Percentiles rank a stretch among this genome's conserved stretches.
phyloP scores from a whole-genome alignment of 179 eudicot genomes.

The Spinacia oleracea region DNA sequence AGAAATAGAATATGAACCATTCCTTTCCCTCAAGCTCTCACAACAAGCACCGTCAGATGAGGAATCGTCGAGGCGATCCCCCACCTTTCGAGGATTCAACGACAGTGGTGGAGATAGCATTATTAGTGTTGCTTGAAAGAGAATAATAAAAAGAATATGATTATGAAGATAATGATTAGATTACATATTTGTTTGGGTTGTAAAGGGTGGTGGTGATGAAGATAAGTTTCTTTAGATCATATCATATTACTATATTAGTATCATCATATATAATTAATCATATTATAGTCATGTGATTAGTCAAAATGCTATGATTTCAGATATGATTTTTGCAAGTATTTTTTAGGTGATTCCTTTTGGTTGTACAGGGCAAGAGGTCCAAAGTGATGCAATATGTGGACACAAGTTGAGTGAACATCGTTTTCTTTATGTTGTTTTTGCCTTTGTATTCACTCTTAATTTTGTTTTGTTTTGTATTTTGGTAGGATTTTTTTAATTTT shows the following conservation, averaged over 20 bases:
- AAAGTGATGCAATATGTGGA: slow-evolving; percentile 14
- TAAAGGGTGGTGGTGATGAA: slow-evolving; percentile 3
- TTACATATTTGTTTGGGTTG: neutral
- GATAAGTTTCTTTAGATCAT: slow-evolving; percentile 11
- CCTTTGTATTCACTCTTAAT: neutral
- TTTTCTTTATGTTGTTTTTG: slow-evolving; percentile 15
- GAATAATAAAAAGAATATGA: neutral
- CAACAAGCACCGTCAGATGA: slow-evolving; percentile 34
- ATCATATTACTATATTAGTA: neutral
- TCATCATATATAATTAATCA: neutral
- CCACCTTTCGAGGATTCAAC: slow-evolving; percentile 45
- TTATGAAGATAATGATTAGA: slow-evolving; percentile 11
- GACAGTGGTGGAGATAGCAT: slow-evolving; percentile 73
- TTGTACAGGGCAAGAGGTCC: slow-evolving; percentile 20
- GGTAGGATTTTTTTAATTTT: neutral
- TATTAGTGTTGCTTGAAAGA: slow-evolving; percentile 68
- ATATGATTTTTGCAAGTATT: slow-evolving; percentile 22
- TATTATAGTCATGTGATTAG: slow-evolving; percentile 19
- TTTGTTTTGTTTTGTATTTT: neutral
- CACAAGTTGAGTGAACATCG: slow-evolving; percentile 15
- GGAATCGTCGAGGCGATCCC: slow-evolving; percentile 34
- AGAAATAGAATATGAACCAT: slow-evolving; percentile 28
- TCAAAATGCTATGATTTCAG: slow-evolving; percentile 26
- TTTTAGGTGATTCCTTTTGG: slow-evolving; percentile 29
- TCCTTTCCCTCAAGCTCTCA: slow-evolving; percentile 50